A percentile compares a stretch with the other conserved stretches of the same genome.
Conservation (phyloP, 2,329 filamentous ascomycete species). For the Aureobasidium sp. region DNA sequence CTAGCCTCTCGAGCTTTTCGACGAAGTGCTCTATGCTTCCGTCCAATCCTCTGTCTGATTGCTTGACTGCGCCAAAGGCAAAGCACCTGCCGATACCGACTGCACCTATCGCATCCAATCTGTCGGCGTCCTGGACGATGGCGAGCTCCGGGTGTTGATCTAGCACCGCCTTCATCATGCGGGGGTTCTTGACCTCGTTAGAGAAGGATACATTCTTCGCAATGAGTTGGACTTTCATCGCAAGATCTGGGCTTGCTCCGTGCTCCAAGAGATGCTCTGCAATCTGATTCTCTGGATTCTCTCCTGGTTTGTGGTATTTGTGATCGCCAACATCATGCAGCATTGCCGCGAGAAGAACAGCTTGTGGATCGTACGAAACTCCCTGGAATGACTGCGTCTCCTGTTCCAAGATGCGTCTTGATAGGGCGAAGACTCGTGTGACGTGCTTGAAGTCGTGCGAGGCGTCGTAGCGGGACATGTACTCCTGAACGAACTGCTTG, state of each 20-base stretch:
- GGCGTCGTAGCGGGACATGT: slow-evolving; percentile 72
- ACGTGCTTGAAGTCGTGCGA: slow-evolving; percentile 88
- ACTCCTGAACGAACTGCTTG: slow-evolving; percentile 58
- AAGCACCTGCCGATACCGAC: slow-evolving; percentile 76
- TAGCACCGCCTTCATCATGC: slow-evolving; percentile 55
- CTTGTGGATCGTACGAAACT: slow-evolving; percentile 42
- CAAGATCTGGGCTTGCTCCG: slow-evolving; percentile 53
- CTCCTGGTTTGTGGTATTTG: slow-evolving; percentile 57
- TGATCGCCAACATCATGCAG: slow-evolving; percentile 77
- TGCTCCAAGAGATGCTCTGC: slow-evolving; percentile 48
- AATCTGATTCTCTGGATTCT: slow-evolving; percentile 53
- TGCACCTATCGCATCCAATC: slow-evolving; percentile 83
- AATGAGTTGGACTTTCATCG: slow-evolving; percentile 61
- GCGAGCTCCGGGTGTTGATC: slow-evolving; percentile 63
- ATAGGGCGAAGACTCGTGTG: slow-evolving; percentile 67
- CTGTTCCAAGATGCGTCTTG: slow-evolving; percentile 54
- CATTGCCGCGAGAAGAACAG: slow-evolving; percentile 59
- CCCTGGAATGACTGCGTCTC: slow-evolving; percentile 36
- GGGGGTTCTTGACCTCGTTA: slow-evolving; percentile 61
- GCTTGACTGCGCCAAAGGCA: slow-evolving; percentile 63
- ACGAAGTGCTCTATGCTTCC: slow-evolving; percentile 68
- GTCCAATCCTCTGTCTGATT: slow-evolving; percentile 46
- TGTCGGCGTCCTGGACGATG: slow-evolving; percentile 86
- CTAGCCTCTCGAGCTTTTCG: slow-evolving; percentile 64
- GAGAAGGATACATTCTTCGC: slow-evolving; percentile 73